Evolutionary conservation across 2,329 filamentous ascomycete genomes (phyloP), one percentile per base, ranked within the genome.

Genomic region (Arthroderma uncinatum): DNA sequence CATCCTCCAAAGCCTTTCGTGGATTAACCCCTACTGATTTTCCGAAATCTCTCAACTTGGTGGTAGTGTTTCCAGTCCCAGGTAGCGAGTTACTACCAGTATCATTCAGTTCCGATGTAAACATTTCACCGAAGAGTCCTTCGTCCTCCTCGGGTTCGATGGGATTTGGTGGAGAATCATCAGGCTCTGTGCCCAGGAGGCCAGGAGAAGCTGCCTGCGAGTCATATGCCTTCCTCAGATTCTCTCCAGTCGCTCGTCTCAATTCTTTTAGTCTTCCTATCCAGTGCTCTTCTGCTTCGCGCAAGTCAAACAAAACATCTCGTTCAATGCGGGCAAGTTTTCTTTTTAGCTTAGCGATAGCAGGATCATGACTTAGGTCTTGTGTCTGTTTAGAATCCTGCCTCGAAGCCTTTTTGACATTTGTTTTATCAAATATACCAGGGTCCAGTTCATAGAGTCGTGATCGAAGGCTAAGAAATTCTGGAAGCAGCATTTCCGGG

Each of bases 31-130:
- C 91, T 12, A 81, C 81, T 76, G 83, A 84, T 69, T 89, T 89
- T 1, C 89, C 90, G 76, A 97, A 96, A 65, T 96, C 86, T 44
- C 87, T 79, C 53, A 95, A 79, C 0, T 76, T 79, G 2, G 89
- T 71, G 53, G 61, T 53, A 39, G 60, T 57, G 56, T 64, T 66
- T 19, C 60, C 53, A 30, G 65, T 64, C 2, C 61, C 61, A 14
- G 66, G 80, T 70, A 56, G 74, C 63, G 50, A 76, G 73, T 64
- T 78, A 25, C 68, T 66, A 39, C 71, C 61, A n/a, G 71, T 68
- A 25, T 73, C 71, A 40, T 62, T 61, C 30, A 65, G 57, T 25
- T 70, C 67, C 39, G 71, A 72, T 57, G 74, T 71, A 61, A 84
- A 84, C 75, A 84, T 81, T 33, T 73, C 78, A n/a, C 78, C 79